These are phyloP conservation scores for Buddleja alternifolia DNA, from an alignment of 257 asterid genomes.

Conservation along the genomic window DNA sequence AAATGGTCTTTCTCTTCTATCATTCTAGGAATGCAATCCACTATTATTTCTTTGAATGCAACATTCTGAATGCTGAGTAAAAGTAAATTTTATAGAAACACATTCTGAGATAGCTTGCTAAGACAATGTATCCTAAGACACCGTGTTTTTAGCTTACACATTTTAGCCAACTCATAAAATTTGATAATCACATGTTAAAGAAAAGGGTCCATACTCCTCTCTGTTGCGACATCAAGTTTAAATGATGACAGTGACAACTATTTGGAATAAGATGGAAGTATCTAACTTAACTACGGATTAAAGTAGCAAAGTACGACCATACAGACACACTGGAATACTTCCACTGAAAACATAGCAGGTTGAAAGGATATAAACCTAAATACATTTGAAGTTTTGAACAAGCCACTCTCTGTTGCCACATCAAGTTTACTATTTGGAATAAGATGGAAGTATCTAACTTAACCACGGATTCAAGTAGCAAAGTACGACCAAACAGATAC, in stretches of 20 bases:
- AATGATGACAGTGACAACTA: not conserved
- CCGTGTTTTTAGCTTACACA: not conserved
- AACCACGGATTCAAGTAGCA: not conserved
- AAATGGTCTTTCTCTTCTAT: not conserved
- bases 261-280: constrained; percentile 1
- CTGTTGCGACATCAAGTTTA: not conserved
- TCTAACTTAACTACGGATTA: not conserved
- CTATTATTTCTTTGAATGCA: not conserved
- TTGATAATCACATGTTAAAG: not conserved
- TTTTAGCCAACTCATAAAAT: not conserved
- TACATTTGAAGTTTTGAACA: too few relatives aligned
- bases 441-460: not conserved
- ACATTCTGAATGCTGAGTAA: not conserved
- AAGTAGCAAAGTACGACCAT: not conserved
- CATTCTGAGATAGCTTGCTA: not conserved
- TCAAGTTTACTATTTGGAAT: not conserved
- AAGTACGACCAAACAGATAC: not conserved
- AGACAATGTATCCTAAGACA: not conserved
- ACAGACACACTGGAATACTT: not conserved
- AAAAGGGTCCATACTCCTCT: not conserved
- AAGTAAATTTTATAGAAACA: not conserved
- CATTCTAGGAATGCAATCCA: not conserved
- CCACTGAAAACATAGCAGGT: not conserved
- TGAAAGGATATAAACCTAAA: not conserved
- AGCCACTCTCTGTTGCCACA: not conserved